phyloP scores from a whole-genome alignment of 2,329 filamentous ascomycete genomes.

The Cladosporium sp. region DNA sequence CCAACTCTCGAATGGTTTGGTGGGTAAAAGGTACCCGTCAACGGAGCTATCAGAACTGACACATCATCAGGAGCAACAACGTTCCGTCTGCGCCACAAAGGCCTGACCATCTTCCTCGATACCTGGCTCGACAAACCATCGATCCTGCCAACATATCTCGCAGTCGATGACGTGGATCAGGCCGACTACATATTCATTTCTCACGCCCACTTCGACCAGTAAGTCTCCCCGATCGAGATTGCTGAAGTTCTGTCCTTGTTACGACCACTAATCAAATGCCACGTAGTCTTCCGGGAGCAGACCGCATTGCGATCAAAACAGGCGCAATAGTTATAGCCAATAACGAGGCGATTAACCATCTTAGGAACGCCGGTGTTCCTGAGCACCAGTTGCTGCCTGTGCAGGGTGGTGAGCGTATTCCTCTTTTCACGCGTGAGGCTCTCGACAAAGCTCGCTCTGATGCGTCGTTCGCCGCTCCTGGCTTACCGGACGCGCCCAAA shows the following conservation, averaged over 20 bases:
- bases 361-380: not conserved
- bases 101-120: slow-evolving; percentile 13
- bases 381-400: not conserved
- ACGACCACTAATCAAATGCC: no score
- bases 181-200: slow-evolving; percentile 15
- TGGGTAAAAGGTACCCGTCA: not conserved
- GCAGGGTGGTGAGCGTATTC: not conserved
- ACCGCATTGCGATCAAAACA: not conserved
- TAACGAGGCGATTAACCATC: not conserved
- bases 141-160: slow-evolving; percentile 1
- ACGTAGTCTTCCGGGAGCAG: not conserved
- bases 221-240: not conserved
- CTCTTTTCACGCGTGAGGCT: not conserved
- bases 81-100: slow-evolving; percentile 2
- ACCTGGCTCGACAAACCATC: slow-evolving; percentile 13
- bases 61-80: slow-evolving; percentile 5
- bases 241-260: no score
- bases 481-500: not conserved
- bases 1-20: slow-evolving; percentile 1
- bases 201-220: slow-evolving; percentile 15
- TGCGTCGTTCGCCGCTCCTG: not conserved
- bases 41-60: no score
- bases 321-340: not conserved
- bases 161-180: slow-evolving; percentile 2
- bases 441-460: not conserved